A percentile compares a stretch with the other conserved stretches of the same genome.
Evolutionary conservation across 208 protist genomes (phyloP).

Genomic region (Crithidia fasciculata): DNA sequence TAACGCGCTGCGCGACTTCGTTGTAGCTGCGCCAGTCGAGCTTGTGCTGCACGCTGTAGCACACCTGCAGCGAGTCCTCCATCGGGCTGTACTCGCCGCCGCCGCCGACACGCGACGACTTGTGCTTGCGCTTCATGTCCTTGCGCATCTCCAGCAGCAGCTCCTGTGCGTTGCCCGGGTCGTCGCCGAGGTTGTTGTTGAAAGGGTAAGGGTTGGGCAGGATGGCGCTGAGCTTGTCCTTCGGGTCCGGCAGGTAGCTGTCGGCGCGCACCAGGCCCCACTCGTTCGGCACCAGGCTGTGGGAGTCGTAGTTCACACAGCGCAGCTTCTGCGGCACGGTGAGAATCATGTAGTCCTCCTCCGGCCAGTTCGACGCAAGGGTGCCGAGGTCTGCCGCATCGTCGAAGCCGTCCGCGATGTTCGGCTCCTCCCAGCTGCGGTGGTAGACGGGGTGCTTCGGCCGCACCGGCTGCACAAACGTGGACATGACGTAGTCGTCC

Average conservation of each 20-base stretch:
- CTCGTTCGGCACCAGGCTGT: slow-evolving; percentile 60
- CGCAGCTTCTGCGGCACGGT: slow-evolving; percentile 77
- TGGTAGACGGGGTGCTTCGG: slow-evolving; percentile 68
- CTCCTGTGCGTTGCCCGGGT: slow-evolving; percentile 76
- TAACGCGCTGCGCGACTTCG: slow-evolving; percentile 72
- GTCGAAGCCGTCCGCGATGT: slow-evolving; percentile 81
- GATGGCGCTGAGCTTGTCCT: slow-evolving; percentile 79
- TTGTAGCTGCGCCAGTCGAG: slow-evolving; percentile 88
- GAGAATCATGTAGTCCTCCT: slow-evolving; percentile 90
- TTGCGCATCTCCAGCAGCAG: slow-evolving; percentile 80
- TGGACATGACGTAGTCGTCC: slow-evolving; percentile 84
- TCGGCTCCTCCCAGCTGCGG: slow-evolving; percentile 73
- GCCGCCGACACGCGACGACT: slow-evolving; percentile 46
- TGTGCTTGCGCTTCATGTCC: slow-evolving; percentile 76
- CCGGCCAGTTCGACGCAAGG: slow-evolving; percentile 86
- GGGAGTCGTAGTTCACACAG: slow-evolving; percentile 64
- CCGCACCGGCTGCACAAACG: slow-evolving; percentile 60
- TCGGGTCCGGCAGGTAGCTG: slow-evolving; percentile 82
- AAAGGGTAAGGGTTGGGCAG: slow-evolving; percentile 89
- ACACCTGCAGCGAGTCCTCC: slow-evolving; percentile 83
- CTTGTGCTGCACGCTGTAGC: slow-evolving; percentile 83
- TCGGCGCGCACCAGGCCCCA: slow-evolving; percentile 82
- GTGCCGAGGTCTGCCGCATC: slow-evolving; percentile 35
- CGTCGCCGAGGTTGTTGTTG: slow-evolving; percentile 80
- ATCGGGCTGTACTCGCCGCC: slow-evolving; percentile 74